Base-by-base conservation (phyloP, 495 filamentous ascomycete species). In the Penicillium verhagenii region DNA sequence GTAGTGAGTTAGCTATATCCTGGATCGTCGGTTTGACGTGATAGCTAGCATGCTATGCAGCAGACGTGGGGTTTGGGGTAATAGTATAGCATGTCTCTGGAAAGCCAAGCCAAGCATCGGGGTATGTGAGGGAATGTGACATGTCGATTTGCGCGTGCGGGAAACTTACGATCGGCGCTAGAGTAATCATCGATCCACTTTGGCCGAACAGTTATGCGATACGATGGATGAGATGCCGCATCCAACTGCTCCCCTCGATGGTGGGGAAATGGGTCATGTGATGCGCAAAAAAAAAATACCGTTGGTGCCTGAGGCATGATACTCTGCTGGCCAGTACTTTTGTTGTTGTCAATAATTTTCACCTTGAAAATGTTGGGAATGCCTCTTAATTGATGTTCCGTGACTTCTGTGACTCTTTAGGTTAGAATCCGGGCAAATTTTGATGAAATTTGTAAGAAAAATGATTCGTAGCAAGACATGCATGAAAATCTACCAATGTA, bases 101-200 rank as follows among this genome's bases (percentile, higher is more conserved):
- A 33, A 37, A 50, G 37, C 23, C 42, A n/a, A 42, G 39, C 43
- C 46, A 35, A 43, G 52, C 35, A 51, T 26, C 24, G 23, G 49
- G 49, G 38, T 59, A 55, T 51, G 47, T 25, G 37, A 28, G 10
- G 23, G 25, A 42, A 21, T 1, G 25, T 14, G n/a, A 50, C 8
- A 14, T n/a, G 37, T 29, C 24, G 25, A 48, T 18, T 23, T 37
- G 10, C 45, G 45, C 18, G 14, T n/a, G 29, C 18, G n/a, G 5
- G 33, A 26, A 40, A 74, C 72, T 76, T 63, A 76, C 72, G 71
- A 72, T 74, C 66, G 70, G 70, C 71, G 61, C 61, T 64, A 56
- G 47, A 66, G 52, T 39, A 55, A 60, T 58, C 59, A 64, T 63
- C 42, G 55, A 60, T 63, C 60, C 53, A 58, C 48, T 58, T 19